phyloP scores from a whole-genome alignment of 1,139 yeast species.

The Diutina catenulata region DNA sequence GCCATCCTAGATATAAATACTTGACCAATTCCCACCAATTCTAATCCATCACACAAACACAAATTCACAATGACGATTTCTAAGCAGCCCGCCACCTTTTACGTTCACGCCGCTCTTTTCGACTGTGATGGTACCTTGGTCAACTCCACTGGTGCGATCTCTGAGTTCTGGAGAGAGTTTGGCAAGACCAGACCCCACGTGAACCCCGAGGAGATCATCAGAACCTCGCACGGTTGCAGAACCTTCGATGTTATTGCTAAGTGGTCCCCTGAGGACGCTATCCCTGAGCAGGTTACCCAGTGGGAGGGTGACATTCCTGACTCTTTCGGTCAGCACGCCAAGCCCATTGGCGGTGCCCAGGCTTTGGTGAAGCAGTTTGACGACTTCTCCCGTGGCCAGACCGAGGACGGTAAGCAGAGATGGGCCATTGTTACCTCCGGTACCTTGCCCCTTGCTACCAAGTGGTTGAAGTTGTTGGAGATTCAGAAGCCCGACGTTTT shows the following conservation, averaged over 20 bases:
- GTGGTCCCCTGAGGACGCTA: constrained; percentile 68
- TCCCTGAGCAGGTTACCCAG: constrained; percentile 50
- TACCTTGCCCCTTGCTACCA: constrained; percentile 61
- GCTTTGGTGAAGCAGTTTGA: constrained; percentile 49
- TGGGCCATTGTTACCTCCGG: constrained; percentile 89
- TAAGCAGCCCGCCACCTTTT: constrained; percentile 35
- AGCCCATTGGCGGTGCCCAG: constrained; percentile 64
- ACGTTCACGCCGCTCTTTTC: constrained; percentile 46
- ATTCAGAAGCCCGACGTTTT: constrained; percentile 57
- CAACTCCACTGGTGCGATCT: constrained; percentile 72
- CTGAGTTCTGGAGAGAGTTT: constrained; percentile 69
- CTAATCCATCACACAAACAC: not conserved
- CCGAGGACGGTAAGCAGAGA: constrained; percentile 34
- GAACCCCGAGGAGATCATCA: constrained; percentile 57
- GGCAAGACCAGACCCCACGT: constrained; percentile 61
- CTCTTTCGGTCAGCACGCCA: constrained; percentile 59
- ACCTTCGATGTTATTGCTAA: constrained; percentile 66
- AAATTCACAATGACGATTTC: constrained; percentile 5
- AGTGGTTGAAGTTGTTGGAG: constrained; percentile 63
- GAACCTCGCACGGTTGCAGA: constrained; percentile 75
- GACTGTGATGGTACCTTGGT: constrained; percentile 84
- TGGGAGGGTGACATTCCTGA: constrained; percentile 66
- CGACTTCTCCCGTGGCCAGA: constrained; percentile 25
- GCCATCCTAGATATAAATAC: not conserved
- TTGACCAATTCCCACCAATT: not conserved